These are phyloP conservation scores for Senecio squalidus DNA, from an alignment of 140 eudicot species.

Conservation along the genomic window DNA sequence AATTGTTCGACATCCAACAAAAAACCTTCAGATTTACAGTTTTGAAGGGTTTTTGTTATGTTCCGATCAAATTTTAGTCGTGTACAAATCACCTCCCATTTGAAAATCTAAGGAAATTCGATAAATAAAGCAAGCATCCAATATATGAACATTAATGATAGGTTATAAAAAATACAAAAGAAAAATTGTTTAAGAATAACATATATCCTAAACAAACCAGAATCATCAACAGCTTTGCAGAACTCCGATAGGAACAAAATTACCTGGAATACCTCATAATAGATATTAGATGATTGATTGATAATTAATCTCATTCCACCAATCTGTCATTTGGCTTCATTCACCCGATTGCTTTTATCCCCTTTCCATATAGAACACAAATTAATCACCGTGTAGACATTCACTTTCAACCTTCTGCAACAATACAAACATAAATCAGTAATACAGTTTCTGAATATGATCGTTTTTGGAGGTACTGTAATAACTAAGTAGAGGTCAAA, in stretches of 20 bases:
- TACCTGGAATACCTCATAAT: conserved; percentile 18
- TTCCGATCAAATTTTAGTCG: too few species aligned
- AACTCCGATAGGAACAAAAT: conserved; percentile 14
- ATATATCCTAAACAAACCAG: conserved; percentile 28
- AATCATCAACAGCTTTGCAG: conserved; percentile 18
- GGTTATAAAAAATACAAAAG: conserved; percentile 12
- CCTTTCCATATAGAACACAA: neutral
- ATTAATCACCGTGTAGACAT: neutral
- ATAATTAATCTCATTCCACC: conserved; percentile 3
- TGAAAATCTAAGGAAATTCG: too few species aligned
- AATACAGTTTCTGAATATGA: neutral
- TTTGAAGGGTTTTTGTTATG: too few species aligned
- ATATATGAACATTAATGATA: conserved; percentile 26
- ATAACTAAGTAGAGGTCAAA: too few species aligned
- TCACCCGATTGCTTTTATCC: conserved; percentile 5
- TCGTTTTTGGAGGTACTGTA: neutral
- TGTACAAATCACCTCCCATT: too few species aligned
- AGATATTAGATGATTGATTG: conserved; percentile 9
- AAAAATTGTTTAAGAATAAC: neutral
- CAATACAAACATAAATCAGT: neutral
- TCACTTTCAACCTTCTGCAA: conserved; percentile 8
- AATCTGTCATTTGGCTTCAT: conserved; percentile 28
- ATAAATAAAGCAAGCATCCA: neutral
- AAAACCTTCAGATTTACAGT: too few species aligned
- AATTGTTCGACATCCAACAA: too few species aligned